Evolutionary conservation across 2,329 filamentous ascomycete genomes (phyloP).

Genomic region (Hypomyces rosellus): DNA sequence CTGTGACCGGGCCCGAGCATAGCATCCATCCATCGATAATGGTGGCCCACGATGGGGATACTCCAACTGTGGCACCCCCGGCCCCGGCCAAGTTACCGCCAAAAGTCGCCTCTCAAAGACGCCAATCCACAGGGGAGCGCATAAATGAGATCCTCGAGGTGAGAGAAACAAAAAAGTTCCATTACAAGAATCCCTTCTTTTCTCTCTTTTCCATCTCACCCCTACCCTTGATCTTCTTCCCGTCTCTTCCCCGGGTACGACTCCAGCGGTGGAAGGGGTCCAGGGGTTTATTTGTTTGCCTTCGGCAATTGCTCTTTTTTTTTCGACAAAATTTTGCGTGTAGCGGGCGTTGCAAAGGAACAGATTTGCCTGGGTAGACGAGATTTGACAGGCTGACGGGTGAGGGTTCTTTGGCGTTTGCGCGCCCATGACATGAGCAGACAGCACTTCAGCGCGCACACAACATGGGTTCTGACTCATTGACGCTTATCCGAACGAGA

Average conservation of each 20-base stretch:
- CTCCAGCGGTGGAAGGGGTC: no score
- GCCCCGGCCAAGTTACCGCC: conserved; percentile 14
- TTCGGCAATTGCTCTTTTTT: no score
- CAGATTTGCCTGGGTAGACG: background rate
- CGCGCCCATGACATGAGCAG: conserved; percentile 1
- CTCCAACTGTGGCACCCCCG: background rate
- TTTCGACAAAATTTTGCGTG: no score
- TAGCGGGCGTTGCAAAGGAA: background rate
- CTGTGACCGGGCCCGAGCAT: no score
- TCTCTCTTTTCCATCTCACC: background rate
- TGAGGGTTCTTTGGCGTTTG: no score
- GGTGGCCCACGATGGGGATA: background rate
- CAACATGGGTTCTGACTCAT: conserved; percentile 10
- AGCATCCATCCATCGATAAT: no score
- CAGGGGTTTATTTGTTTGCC: no score
- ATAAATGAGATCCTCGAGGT: conserved; percentile 43
- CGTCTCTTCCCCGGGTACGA: background rate
- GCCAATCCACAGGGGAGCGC: conserved; percentile 33
- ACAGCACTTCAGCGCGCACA: conserved; percentile 11
- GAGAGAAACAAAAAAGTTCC: conserved; percentile 15
- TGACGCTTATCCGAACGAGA: conserved; percentile 5
- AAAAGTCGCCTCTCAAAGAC: conserved; percentile 17
- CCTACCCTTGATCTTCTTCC: background rate
- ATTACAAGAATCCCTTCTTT: background rate
- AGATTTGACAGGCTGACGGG: no score